Conservation (phyloP, 2,329 filamentous ascomycete genomes). For the Akanthomyces dipterigenus region DNA sequence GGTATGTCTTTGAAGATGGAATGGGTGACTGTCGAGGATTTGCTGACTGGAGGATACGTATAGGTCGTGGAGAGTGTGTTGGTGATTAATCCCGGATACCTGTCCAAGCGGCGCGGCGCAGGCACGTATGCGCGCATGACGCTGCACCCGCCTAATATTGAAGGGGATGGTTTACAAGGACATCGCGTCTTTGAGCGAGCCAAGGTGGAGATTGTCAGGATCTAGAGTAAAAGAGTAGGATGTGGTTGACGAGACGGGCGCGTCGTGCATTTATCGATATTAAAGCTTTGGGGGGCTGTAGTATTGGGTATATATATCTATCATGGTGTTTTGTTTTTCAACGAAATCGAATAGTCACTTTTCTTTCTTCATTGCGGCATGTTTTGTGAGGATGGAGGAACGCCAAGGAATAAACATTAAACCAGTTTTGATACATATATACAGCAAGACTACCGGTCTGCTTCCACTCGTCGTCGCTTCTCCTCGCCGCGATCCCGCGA, state of each 20-base stretch:
- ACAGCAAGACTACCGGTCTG: slow-evolving; percentile 19
- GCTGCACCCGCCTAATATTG: slow-evolving; percentile 58
- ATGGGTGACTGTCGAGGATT: not conserved
- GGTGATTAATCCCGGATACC: slow-evolving; percentile 80
- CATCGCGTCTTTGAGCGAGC: slow-evolving; percentile 78
- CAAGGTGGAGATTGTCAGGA: slow-evolving; percentile 79
- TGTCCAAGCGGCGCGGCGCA: slow-evolving; percentile 76
- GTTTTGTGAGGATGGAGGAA: not conserved
- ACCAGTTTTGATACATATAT: not conserved
- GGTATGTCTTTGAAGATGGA: slow-evolving; percentile 43
- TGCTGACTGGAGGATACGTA: not conserved
- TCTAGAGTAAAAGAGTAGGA: slow-evolving; percentile 35
- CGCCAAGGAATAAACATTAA: not conserved
- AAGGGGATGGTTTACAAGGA: slow-evolving; percentile 56
- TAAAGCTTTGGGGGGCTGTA: not conserved
- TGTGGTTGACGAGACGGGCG: not conserved
- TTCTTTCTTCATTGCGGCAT: not conserved
- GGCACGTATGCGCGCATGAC: slow-evolving; percentile 82
- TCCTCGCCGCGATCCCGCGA: slow-evolving; percentile 50
- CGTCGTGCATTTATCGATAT: not conserved
- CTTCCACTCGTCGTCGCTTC: slow-evolving; percentile 53
- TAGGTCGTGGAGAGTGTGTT: slow-evolving; percentile 88
- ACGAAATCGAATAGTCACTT: not conserved
- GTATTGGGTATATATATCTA: not conserved
- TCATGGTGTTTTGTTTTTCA: not conserved